phyloP scores from a whole-genome alignment of 306 rosid species.

The Oxytropis ochrocephala region DNA sequence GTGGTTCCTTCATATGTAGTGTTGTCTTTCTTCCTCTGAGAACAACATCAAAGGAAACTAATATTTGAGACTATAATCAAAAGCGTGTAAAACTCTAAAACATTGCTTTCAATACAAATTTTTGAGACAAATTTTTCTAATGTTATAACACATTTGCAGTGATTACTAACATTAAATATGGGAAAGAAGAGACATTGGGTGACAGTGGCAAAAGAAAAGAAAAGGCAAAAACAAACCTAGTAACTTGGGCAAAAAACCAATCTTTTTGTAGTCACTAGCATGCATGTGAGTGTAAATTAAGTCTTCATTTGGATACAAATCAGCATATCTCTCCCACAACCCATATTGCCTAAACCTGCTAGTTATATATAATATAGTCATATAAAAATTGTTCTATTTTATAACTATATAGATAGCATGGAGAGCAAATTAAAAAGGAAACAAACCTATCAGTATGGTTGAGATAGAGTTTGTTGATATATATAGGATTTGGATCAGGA shows the following conservation, averaged over 20 bases:
- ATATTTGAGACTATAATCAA: too few species aligned
- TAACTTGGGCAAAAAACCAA: conserved; percentile 89
- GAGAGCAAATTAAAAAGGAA: neutral
- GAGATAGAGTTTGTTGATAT: conserved; percentile 59
- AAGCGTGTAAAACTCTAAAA: too few species aligned
- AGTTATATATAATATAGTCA: neutral
- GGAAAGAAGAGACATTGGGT: neutral
- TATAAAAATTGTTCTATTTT: too few species aligned
- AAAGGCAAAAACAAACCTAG: conserved; percentile 59
- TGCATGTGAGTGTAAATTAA: conserved; percentile 53
- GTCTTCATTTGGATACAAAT: conserved; percentile 61
- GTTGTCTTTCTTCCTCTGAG: conserved; percentile 48
- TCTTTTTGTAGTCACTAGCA: conserved; percentile 62
- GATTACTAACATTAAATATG: neutral
- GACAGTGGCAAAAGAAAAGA: neutral
- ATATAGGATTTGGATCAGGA: conserved; percentile 72
- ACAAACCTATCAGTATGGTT: conserved; percentile 74
- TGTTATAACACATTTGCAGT: neutral
- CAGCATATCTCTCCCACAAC: conserved; percentile 87
- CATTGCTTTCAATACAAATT: too few species aligned
- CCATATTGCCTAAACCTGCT: conserved; percentile 85
- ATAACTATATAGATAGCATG: too few species aligned
- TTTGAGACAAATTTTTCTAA: neutral
- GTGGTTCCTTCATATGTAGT: conserved; percentile 61
- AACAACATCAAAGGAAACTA: neutral